Evolutionary conservation across 495 filamentous ascomycete genomes (phyloP), one percentile per base, ranked within the genome.

Genomic region (Schizothecium vesticola): DNA sequence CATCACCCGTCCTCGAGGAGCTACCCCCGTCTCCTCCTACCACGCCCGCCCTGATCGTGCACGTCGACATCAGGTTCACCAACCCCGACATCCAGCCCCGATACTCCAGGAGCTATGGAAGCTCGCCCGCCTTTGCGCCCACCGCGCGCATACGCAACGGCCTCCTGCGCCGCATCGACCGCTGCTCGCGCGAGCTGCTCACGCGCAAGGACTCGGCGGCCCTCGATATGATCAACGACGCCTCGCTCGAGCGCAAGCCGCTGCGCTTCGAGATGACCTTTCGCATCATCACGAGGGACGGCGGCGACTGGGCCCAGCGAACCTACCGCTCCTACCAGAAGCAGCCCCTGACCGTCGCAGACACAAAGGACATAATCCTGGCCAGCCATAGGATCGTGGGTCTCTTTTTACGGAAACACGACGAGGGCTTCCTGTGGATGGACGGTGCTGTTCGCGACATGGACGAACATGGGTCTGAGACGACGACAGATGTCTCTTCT

Each of bases 201-300:
- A 83, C 81, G 12, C 76, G 82, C 60, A 81, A 78, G 64, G 82
- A 84, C 72, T 80, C 80, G 7, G 74, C 66, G n/a, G 82, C 81
- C 13, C 73, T 81, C 62, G 80, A 80, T 11, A 69, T 74, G 29
- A 71, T 74, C 66, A 76, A 71, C 66, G 77, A 76, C 56, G 80
- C 73, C 23, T 63, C 75, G 59, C 60, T 65, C 1, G 75, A 75
- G 29, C 76, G 75, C 56, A 84, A 84, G 61, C 75, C 81, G 2
- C 66, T 81, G 64, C 73, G 80, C 67, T 84, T 75, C 65, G 80
- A 83, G 68, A 78, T 84, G 43, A 75, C 75, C 33, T 78, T 82
- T 62, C 74, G 80, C 22, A 76, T 84, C 59, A 66, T 77, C 28
- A 76, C 75, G 43, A 74, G 77, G 56, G 78, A 74, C 59, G 69